Conservation (phyloP, 2,329 filamentous ascomycete genomes). For the Penicillium glabrum region DNA sequence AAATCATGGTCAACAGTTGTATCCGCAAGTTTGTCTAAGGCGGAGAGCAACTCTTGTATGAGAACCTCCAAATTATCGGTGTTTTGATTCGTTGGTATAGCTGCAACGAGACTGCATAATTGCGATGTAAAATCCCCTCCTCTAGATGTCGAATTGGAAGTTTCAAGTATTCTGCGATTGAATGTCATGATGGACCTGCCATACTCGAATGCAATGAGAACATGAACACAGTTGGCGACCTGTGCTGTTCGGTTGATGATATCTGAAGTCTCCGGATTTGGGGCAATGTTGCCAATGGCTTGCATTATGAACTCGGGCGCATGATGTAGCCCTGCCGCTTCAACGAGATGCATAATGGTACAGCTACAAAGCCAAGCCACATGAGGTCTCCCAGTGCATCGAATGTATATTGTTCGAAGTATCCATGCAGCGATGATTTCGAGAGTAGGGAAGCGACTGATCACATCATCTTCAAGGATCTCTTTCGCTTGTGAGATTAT, state of each 20-base stretch:
- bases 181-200: constrained; percentile 30
- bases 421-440: constrained; percentile 45
- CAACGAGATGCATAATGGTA: constrained; percentile 55
- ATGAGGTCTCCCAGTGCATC: constrained; percentile 52
- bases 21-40: constrained; percentile 12
- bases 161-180: constrained; percentile 17
- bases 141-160: neutral
- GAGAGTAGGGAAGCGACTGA: constrained; percentile 25
- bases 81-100: constrained; percentile 6
- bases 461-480: constrained; percentile 42
- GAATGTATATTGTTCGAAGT: constrained; percentile 51
- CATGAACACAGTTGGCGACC: constrained; percentile 29
- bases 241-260: constrained; percentile 26
- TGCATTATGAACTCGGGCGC: constrained; percentile 18
- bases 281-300: constrained; percentile 9
- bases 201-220: constrained; percentile 35
- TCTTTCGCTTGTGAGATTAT: constrained; percentile 38
- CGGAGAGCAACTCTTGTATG: constrained; percentile 5
- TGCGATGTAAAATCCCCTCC: constrained; percentile 18
- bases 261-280: constrained; percentile 13
- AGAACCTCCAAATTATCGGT: neutral
- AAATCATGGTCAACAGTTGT: constrained; percentile 29
- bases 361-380: constrained; percentile 56
- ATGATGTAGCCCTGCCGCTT: constrained; percentile 42
- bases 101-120: constrained; percentile 15